Evolutionary conservation across 352 stramenopile species (phyloP).

Genomic region (Thraustotheca clavata): DNA sequence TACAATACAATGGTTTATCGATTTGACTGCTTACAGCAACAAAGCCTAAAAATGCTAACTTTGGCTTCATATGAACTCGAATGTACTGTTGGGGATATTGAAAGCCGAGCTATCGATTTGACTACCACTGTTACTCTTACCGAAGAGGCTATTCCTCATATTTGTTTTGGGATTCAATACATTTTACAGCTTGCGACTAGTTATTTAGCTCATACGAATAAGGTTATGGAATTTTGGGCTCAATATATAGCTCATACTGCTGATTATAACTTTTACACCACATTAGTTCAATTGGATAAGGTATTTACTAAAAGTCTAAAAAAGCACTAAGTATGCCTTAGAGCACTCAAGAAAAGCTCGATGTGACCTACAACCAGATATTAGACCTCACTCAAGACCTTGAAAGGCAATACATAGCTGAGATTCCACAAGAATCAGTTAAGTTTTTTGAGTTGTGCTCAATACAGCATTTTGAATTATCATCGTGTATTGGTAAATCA

Average conservation of each 20-base stretch:
- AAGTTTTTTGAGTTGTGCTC: background rate
- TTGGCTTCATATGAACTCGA: background rate
- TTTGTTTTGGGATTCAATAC: background rate
- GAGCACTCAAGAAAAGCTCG: background rate
- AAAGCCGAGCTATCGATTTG: background rate
- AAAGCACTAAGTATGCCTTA: background rate
- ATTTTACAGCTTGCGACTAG: background rate
- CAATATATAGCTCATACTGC: background rate
- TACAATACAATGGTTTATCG: background rate
- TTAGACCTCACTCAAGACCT: background rate
- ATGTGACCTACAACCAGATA: background rate
- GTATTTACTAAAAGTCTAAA: background rate
- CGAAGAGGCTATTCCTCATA: too few species aligned
- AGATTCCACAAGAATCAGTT: background rate
- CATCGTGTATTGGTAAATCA: background rate
- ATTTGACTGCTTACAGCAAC: background rate
- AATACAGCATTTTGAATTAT: background rate
- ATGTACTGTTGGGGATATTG: background rate
- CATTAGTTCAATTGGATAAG: background rate
- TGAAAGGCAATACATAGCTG: background rate
- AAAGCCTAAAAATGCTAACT: background rate
- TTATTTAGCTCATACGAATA: background rate
- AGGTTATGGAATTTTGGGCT: background rate
- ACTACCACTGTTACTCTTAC: too few species aligned
- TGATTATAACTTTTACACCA: background rate